These are phyloP conservation scores for Collybia sp. DNA, from an alignment of 768 basidiomycete species.

Conservation along the genomic window DNA sequence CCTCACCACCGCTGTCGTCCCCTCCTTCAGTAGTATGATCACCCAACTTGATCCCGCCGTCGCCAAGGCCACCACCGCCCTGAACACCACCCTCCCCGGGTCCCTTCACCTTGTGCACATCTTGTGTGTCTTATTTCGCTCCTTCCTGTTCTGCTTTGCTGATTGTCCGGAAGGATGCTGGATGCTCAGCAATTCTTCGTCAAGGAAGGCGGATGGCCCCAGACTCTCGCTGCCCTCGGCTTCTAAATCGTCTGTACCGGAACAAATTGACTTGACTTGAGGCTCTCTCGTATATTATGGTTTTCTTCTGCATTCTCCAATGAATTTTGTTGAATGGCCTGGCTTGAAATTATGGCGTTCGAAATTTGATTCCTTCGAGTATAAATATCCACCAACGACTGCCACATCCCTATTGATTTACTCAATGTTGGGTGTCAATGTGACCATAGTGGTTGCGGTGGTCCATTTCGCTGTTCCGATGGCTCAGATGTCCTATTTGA, in stretches of 20 bases:
- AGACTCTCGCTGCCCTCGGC: constrained; percentile 26
- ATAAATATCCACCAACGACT: too few species aligned
- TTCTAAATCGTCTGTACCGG: constrained; percentile 13
- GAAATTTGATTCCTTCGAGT: too few species aligned
- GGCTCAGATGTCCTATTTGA: too few species aligned
- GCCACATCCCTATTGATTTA: too few species aligned
- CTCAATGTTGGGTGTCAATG: too few species aligned
- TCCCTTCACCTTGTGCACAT: constrained; percentile 21
- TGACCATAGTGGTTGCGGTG: too few species aligned
- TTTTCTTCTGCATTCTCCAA: too few species aligned
- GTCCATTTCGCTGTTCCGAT: too few species aligned
- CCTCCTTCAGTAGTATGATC: constrained; percentile 19
- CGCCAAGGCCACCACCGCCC: constrained; percentile 14
- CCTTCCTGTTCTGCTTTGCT: background rate
- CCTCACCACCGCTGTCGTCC: constrained; percentile 18
- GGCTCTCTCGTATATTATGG: too few species aligned
- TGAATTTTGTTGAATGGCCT: too few species aligned
- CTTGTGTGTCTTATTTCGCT: constrained; percentile 15
- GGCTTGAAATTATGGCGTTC: too few species aligned
- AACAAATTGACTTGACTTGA: background rate
- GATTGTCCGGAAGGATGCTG: constrained; percentile 22
- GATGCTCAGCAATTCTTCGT: constrained; percentile 29
- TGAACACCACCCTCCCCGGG: constrained; percentile 25
- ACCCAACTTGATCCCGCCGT: constrained; percentile 24
- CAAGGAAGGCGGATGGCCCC: constrained; percentile 23